These are phyloP conservation scores for Theobroma cacao DNA, from an alignment of 345 rosid species.

Conservation along the genomic window DNA sequence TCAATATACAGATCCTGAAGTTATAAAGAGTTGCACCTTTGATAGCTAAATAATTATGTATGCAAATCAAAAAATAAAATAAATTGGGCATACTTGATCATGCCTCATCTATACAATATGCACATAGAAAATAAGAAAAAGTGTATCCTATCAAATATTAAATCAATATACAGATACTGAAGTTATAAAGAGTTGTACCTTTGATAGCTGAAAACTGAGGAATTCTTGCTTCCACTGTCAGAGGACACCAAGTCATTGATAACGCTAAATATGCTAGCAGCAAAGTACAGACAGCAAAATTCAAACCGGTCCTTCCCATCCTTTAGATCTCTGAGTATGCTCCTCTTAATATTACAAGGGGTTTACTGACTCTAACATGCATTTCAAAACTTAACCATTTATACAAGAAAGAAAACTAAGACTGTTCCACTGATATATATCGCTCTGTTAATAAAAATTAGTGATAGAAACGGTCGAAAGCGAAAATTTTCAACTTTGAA, in stretches of 20 bases:
- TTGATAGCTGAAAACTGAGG: background rate
- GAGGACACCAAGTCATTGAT: background rate
- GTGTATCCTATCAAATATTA: background rate
- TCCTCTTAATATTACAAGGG: too few relatives aligned
- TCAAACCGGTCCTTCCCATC: background rate
- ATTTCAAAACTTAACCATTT: too few relatives aligned
- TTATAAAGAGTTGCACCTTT: background rate
- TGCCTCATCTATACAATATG: background rate
- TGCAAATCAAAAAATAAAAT: too few relatives aligned
- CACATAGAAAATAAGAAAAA: background rate
- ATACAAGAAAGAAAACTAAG: too few relatives aligned
- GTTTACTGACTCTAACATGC: too few relatives aligned
- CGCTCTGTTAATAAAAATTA: too few relatives aligned
- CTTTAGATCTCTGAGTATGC: background rate
- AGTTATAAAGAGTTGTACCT: background rate
- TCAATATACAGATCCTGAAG: background rate
- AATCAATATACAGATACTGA: background rate
- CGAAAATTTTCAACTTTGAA: too few relatives aligned
- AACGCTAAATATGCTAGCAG: background rate
- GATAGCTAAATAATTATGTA: background rate
- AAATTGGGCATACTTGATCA: too few relatives aligned
- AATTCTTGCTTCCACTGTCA: background rate
- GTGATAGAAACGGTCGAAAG: too few relatives aligned
- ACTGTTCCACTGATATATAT: too few relatives aligned
- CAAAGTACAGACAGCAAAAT: background rate